Evolutionary conservation across 2,329 filamentous ascomycete species (phyloP), one percentile per base, ranked within the genome.

Genomic region (Scedosporium boydii): DNA sequence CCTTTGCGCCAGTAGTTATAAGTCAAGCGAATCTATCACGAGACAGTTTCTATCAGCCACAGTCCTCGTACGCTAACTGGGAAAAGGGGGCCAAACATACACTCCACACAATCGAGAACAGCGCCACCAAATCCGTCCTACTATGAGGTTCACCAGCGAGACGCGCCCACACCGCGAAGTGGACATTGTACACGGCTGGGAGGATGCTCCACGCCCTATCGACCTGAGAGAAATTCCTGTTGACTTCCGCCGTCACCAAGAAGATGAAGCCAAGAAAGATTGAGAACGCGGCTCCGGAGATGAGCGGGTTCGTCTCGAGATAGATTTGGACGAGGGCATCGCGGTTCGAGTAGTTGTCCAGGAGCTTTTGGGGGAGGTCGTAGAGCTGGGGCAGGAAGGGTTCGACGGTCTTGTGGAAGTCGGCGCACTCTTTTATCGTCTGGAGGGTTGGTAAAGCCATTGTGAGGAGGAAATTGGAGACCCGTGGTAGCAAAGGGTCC

Each of bases 1-100:
- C 95, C 95, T 74, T 91, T 96, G 63, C 95, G 88, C 87, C 90
- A 96, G 77, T 97, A 99, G 76, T 99, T 99, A 80, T 85, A 98
- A 2, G 93, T 98, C 75, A 99, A 78, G 10, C 95, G 89, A 63
- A 78, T 72, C 90, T 92, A 64, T 16, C 6, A 26, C n/a, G n/a
- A 55, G 10, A 18, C 60, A 44, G 34, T 6, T 16, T 21, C 51
- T 62, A 10, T 60, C 26, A 38, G 38, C 38, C 38, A 21, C 3
- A 23, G 42, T 38, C 34, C 10, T 12, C 34, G 23, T 26, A 14
- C 21, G 3, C 6, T 5, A 38, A 29, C 16, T 12, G 6, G 26
- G 23, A 21, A 10, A 10, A 23, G 18, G 5, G 56, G 46, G 42
- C 65, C 29, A 44, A 61, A 7, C 88, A 75, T 77, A 92, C 89